These are phyloP conservation scores for Syzygium syzygioides DNA, from an alignment of 441 rosid genomes.

Conservation along the genomic window DNA sequence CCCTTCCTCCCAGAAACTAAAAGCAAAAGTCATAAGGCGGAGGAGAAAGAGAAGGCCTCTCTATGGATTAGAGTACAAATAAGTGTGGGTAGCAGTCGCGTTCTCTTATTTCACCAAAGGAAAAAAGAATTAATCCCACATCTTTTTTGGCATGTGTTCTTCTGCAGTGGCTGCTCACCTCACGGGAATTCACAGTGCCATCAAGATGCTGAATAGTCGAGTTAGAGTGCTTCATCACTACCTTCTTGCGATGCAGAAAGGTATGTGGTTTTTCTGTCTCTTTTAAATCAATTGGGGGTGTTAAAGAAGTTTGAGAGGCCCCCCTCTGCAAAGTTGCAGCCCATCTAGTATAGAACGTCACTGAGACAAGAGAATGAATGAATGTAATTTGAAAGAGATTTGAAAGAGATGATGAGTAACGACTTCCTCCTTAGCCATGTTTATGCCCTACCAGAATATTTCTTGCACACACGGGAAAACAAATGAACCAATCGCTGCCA, in stretches of 20 bases:
- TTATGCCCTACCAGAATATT: not conserved
- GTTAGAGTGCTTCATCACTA: conserved; percentile 85
- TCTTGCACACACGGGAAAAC: not conserved
- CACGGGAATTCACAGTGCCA: conserved; percentile 92
- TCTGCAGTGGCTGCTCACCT: conserved; percentile 95
- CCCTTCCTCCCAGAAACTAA: not conserved
- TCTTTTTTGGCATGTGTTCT: not conserved
- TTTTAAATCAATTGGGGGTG: not conserved
- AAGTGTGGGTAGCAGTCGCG: not conserved
- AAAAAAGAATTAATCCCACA: not conserved
- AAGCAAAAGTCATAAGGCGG: not conserved
- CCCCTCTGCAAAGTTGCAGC: not conserved
- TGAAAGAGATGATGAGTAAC: not conserved
- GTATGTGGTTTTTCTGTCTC: conserved; percentile 21
- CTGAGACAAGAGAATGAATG: not conserved
- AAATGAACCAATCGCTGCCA: not conserved
- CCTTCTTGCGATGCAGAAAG: conserved; percentile 87
- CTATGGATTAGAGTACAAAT: not conserved
- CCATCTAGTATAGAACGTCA: not conserved
- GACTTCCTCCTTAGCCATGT: not conserved
- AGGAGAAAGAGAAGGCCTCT: not conserved
- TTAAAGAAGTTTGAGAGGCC: not conserved
- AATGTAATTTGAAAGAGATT: not conserved
- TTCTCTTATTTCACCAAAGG: not conserved
- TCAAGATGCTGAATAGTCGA: conserved; percentile 95